Evolutionary conservation across 2,329 filamentous ascomycete species (phyloP).

Genomic region (Cylindrodendrum hubeiense): DNA sequence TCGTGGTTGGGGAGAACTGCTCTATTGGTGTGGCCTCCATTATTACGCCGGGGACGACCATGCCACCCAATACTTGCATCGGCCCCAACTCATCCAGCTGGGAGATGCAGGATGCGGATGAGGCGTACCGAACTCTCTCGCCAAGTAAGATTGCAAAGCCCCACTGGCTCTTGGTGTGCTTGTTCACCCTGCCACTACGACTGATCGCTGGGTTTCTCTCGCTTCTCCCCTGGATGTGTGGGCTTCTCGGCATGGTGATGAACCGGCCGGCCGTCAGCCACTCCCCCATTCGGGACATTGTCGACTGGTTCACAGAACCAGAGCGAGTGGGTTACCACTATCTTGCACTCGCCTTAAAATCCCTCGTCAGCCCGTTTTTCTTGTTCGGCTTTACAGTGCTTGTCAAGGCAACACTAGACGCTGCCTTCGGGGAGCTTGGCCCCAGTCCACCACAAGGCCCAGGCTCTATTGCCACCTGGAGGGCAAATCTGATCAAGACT

Average conservation of each 20-base stretch:
- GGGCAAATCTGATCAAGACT: conserved; percentile 57
- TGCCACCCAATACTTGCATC: conserved; percentile 64
- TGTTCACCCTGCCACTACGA: conserved; percentile 58
- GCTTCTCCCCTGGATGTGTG: conserved; percentile 59
- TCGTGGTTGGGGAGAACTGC: conserved; percentile 61
- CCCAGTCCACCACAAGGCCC: conserved; percentile 47
- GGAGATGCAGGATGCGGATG: conserved; percentile 62
- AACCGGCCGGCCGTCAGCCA: conserved; percentile 47
- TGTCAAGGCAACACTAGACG: conserved; percentile 56
- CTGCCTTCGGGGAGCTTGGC: conserved; percentile 52
- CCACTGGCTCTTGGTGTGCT: conserved; percentile 58
- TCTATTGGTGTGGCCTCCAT: conserved; percentile 62
- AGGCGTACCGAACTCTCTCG: conserved; percentile 60
- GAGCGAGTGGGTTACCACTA: conserved; percentile 64
- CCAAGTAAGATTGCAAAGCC: conserved; percentile 53
- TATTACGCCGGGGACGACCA: conserved; percentile 61
- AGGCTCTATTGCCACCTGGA: conserved; percentile 57
- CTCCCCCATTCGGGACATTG: conserved; percentile 55
- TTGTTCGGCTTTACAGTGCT: conserved; percentile 57
- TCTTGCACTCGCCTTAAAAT: conserved; percentile 57
- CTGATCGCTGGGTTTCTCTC: conserved; percentile 56
- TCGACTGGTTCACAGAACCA: conserved; percentile 63
- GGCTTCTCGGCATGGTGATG: conserved; percentile 59
- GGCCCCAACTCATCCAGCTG: conserved; percentile 70
- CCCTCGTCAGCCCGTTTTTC: conserved; percentile 57